Base-by-base conservation (phyloP, 306 rosid genomes). In the Corylus heterophylla region DNA sequence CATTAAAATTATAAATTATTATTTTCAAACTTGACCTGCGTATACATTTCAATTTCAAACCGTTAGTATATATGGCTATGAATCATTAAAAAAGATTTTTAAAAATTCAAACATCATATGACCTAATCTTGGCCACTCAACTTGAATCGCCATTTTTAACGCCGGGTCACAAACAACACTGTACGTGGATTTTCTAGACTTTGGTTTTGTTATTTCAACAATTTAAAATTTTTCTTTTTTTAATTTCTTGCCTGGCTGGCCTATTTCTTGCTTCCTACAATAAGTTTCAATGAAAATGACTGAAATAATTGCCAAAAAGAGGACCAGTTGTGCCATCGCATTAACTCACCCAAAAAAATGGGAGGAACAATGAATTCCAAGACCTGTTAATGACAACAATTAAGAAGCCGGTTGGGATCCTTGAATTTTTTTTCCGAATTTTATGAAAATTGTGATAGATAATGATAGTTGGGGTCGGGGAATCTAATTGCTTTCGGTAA, bases 111-210 rank as follows among this genome's bases (percentile, higher is more conserved):
- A 4, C 7, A 25, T 10, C 1, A 22, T 58, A 12, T 62, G 69
- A 62, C 44, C 20, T 12, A 12, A 6, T 14, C 3, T 12, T 27
- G 29, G 44, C 13, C n/a, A 62, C 52, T 45, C 50, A 64, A 64
- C 29, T 42, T 44, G 5, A 11, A 48, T 18, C 4, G 11, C 18
- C 31, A 4, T 22, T 48, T 7, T n/a, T 18, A 71, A 44, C 25
- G 71, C 63, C 72, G 55, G 77, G 37, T 62, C 79, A 5, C 17
- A 3, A 25, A 17, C 72, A 62, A 69, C 10, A 52, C 35, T 12
- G 64, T 52, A 54, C 31, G 51, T 1, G 35, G 37, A 6, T 10
- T 37, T 47, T 12, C 35, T 35, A 12, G 14, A 20, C 64, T 3
- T 17, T 20, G 4, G 5, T 37, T 37, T 37, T 37, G 42, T 37